Base-by-base conservation (phyloP, 2,329 filamentous ascomycete species). In the Sarocladium brachiariae region DNA sequence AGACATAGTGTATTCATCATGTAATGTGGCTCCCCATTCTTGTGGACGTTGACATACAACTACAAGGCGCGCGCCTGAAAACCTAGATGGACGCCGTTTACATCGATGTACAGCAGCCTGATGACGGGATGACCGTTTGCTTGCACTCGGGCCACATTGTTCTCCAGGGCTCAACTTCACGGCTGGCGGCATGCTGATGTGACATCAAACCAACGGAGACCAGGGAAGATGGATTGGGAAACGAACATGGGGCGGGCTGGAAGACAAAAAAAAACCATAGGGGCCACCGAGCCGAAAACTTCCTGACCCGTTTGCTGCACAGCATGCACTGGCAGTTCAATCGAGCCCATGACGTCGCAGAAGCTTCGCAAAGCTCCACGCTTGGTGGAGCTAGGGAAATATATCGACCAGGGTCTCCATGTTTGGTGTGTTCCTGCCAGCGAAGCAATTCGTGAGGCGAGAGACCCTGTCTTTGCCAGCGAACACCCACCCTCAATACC, bases 391-490 rank as follows among this genome's bases (percentile, higher is more conserved):
- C 43, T 24, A 13, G 6, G 9, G n/a, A 27, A 10, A 30, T 47
- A 47, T 47, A 47, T 25, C 16, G 43, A 33, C 43, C 43, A 47
- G 43, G 43, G 27, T 47, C 25, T 10, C 43, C 43, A 21, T 23
- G 25, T 47, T 31, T 16, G 10, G 25, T 25, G 43, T 9, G 43
- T 23, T 16, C 21, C n/a, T 31, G 43, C 43, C 43, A 47, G 25
- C 43, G 21, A 47, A 47, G 43, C 43, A 47, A 23, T 47, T 33
- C 27, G 43, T 47, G 43, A 47, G 43, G 43, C 43, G 43, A 18
- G n/a, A 33, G 27, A 31, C 43, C 43, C 27, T 33, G 27, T 33
- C 27, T 33, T 9, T 47, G 43, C 43, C 27, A 47, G 43, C 43
- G 18, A 47, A 47, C 43, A 47, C 43, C 43, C 43, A 39, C 35